phyloP scores from a whole-genome alignment of 192 early-diverging fungal species.

The Coemansia biformis region DNA sequence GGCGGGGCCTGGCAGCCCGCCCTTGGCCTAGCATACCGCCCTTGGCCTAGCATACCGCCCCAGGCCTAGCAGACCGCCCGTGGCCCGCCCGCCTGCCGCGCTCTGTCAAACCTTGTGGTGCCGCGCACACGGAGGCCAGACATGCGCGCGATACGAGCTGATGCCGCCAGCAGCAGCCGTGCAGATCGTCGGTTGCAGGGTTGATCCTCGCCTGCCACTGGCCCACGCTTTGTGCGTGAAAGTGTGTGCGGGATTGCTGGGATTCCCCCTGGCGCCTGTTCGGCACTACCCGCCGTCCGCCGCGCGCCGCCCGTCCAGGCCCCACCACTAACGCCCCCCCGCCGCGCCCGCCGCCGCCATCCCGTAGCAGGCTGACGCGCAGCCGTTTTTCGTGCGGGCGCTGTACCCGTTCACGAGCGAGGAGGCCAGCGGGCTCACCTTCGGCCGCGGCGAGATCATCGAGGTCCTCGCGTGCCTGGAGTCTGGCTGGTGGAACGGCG shows the following conservation, averaged over 20 bases:
- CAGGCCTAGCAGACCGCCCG: too few species aligned
- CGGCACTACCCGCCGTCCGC: too few species aligned
- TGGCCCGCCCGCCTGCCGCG: too few species aligned
- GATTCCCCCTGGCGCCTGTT: slow-evolving; percentile 7
- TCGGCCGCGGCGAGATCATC: slow-evolving; percentile 81
- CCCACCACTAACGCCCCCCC: neutral
- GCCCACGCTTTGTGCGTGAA: slow-evolving; percentile 11
- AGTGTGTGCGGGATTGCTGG: slow-evolving; percentile 16
- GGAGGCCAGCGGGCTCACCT: slow-evolving; percentile 73
- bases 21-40: too few species aligned
- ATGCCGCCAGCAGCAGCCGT: slow-evolving; percentile 14
- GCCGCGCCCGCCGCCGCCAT: neutral
- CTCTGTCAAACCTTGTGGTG: too few species aligned
- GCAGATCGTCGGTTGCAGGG: slow-evolving; percentile 43
- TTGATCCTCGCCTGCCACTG: slow-evolving; percentile 11
- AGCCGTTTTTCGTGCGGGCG: slow-evolving; percentile 60
- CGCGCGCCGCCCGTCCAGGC: neutral
- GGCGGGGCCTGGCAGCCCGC: too few species aligned
- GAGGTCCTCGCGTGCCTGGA: slow-evolving; percentile 83
- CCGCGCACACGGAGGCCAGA: too few species aligned
- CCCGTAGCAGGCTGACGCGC: slow-evolving; percentile 30
- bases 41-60: too few species aligned
- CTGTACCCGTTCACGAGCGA: slow-evolving; percentile 81
- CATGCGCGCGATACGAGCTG: too few species aligned
- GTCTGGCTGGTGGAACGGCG: slow-evolving; percentile 97